A percentile compares a stretch with the other conserved stretches of the same genome.
These are phyloP conservation scores for Claviceps pusilla DNA, from an alignment of 2,329 filamentous ascomycete species.

Conservation along the genomic window DNA sequence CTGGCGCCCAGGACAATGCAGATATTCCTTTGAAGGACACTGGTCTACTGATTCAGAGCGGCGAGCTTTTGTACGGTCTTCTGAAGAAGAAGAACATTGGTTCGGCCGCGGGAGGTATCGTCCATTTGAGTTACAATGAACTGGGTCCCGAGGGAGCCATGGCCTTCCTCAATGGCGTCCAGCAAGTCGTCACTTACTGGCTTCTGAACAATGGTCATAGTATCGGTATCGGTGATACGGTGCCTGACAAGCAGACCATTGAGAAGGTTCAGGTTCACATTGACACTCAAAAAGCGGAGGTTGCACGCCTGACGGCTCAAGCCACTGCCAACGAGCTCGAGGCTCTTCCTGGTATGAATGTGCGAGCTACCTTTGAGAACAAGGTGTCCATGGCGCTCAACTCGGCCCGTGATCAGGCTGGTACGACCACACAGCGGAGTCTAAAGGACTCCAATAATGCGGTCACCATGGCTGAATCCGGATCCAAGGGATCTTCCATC, in stretches of 20 bases:
- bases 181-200: slow-evolving; percentile 95
- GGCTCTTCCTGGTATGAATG: slow-evolving; percentile 92
- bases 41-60: slow-evolving; percentile 68
- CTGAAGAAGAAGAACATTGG: slow-evolving; percentile 90
- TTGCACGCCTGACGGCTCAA: slow-evolving; percentile 56
- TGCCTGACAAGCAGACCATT: slow-evolving; percentile 77
- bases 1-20: slow-evolving; percentile 27
- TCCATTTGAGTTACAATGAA: slow-evolving; percentile 95
- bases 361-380: slow-evolving; percentile 95
- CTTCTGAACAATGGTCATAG: slow-evolving; percentile 90
- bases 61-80: slow-evolving; percentile 79
- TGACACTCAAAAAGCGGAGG: slow-evolving; percentile 64
- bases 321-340: slow-evolving; percentile 83
- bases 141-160: slow-evolving; percentile 74
- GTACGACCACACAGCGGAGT: slow-evolving; percentile 80
- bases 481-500: slow-evolving; percentile 96
- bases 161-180: slow-evolving; percentile 88
- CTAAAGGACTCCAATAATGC: slow-evolving; percentile 94
- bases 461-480: slow-evolving; percentile 87
- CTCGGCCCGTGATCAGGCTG: slow-evolving; percentile 88
- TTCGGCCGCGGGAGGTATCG: slow-evolving; percentile 75
- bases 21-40: slow-evolving; percentile 56
- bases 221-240: slow-evolving; percentile 96
- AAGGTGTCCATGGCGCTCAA: slow-evolving; percentile 91
- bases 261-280: slow-evolving; percentile 72